Evolutionary conservation across 1,139 yeast species (phyloP).

Genomic region (Geotrichum europaeum): DNA sequence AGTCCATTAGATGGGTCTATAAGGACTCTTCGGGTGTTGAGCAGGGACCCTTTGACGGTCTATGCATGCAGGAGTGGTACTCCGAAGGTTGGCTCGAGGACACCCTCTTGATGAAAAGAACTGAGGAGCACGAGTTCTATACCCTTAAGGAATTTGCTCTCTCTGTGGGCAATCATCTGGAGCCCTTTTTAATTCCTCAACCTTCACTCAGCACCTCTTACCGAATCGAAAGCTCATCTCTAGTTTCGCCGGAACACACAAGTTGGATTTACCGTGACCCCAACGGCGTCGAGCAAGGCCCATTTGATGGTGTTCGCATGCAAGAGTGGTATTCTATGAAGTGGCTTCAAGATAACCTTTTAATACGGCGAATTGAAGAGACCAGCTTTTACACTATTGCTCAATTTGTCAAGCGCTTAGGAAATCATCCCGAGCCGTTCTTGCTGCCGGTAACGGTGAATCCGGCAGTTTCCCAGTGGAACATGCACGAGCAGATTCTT

Average conservation of each 20-base stretch:
- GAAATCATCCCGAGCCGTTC: slow-evolving; percentile 54
- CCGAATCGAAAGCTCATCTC: slow-evolving; percentile 20
- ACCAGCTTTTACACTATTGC: slow-evolving; percentile 30
- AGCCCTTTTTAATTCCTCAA: slow-evolving; percentile 59
- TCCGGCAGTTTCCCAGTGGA: slow-evolving; percentile 12
- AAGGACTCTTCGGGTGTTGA: slow-evolving; percentile 62
- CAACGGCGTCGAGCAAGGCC: slow-evolving; percentile 68
- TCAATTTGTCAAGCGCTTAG: slow-evolving; percentile 36
- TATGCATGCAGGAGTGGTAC: slow-evolving; percentile 75
- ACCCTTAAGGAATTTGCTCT: slow-evolving; percentile 31
- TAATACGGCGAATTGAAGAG: slow-evolving; percentile 46
- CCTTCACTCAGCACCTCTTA: slow-evolving; percentile 29
- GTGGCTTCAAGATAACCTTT: slow-evolving; percentile 51
- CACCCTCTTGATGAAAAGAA: slow-evolving; percentile 52
- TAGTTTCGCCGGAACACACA: slow-evolving; percentile 40
- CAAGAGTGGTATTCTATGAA: slow-evolving; percentile 68
- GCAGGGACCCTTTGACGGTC: slow-evolving; percentile 78
- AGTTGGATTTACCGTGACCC: slow-evolving; percentile 73
- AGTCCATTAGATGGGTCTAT: slow-evolving; percentile 60
- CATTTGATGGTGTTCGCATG: slow-evolving; percentile 69
- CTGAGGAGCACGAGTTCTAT: slow-evolving; percentile 33
- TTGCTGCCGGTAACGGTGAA: slow-evolving; percentile 43
- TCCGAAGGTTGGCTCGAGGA: slow-evolving; percentile 53
- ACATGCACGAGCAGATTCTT: slow-evolving; percentile 12
- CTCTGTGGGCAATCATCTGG: slow-evolving; percentile 43